Evolutionary conservation across 2,329 filamentous ascomycete species (phyloP), one percentile per base, ranked within the genome.

Genomic region (Tolypocladium cylindrosporum): DNA sequence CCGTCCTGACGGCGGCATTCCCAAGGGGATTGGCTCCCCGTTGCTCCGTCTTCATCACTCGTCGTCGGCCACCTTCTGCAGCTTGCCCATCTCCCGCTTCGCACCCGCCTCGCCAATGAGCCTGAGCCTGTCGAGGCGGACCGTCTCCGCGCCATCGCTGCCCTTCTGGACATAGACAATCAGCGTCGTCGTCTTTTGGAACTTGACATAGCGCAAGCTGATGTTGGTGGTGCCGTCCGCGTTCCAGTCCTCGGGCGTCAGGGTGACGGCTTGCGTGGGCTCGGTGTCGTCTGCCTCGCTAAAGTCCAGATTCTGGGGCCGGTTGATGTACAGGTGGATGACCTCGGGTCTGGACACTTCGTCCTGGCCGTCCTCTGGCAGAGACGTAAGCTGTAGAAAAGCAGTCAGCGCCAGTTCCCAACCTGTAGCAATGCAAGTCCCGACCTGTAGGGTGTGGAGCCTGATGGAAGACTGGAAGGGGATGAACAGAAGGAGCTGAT

Each of bases 401-500:
- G 61, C 58, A 61, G 59, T 67, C 50, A 70, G 65, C 48, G 52
- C 27, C 19, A 14, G 3, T 11, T 34, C 55, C 54, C 50, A 21
- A n/a, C 19, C n/a, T 24, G 4, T 10, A 3, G 39, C 10, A 55
- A 54, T 14, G 37, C 41, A 34, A 36, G 19, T 13, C 62, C 74
- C 59, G 74, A 84, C 84, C 77, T 87, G 85, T 39, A 88, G 75
- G 13, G 91, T 92, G 75, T 97, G 93, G 55, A 97, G 81, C 78
- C 97, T 99, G 63, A 96, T 72, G 54, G 86, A 90, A 39, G 88
- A 85, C 72, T 92, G 88, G 75, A 99, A 96, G 1, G 94, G 93
- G 58, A 95, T 80, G 74, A 87, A 97, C 53, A 99, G 81, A 82
- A 97, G 89, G 61, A 99, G 78, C 78, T 99, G 94, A 75, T 97